Conservation (phyloP, 345 rosid genomes). For the Salix caprea region DNA sequence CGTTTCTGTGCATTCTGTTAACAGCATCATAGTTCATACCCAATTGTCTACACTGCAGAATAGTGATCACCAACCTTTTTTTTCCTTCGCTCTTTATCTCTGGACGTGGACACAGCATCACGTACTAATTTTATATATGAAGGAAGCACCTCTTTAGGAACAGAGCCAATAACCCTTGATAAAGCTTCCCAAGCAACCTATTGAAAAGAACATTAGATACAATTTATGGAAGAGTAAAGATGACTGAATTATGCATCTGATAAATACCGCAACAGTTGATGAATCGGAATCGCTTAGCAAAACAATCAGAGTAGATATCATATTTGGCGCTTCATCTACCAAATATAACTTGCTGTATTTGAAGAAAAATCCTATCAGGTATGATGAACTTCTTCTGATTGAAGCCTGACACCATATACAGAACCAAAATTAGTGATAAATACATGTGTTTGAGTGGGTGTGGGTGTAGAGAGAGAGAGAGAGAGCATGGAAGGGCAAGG, state of each 20-base stretch:
- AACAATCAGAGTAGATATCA: conserved; percentile 81
- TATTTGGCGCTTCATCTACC: conserved; percentile 92
- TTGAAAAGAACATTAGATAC: conserved; percentile 23
- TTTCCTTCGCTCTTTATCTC: conserved; percentile 87
- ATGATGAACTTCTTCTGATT: conserved; percentile 79
- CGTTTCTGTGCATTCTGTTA: neutral
- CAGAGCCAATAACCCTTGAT: conserved; percentile 76
- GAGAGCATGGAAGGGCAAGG: neutral
- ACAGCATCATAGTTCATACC: neutral
- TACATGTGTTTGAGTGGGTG: neutral
- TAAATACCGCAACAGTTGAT: conserved; percentile 67
- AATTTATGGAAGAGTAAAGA: conserved; percentile 8
- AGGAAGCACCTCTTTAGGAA: conserved; percentile 90
- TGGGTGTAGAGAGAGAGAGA: neutral
- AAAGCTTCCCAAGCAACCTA: conserved; percentile 97
- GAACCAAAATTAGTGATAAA: neutral
- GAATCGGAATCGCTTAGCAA: conserved; percentile 88
- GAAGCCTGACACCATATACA: conserved; percentile 57
- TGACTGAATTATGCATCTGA: conserved; percentile 1
- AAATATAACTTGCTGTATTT: conserved; percentile 87
- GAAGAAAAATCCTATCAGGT: conserved; percentile 85
- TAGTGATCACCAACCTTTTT: conserved; percentile 56
- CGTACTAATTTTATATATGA: conserved; percentile 84
- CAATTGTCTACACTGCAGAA: conserved; percentile 5
- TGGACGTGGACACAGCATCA: conserved; percentile 88